Evolutionary conservation across 768 basidiomycete species (phyloP).

Genomic region (Heimioporus sp.): DNA sequence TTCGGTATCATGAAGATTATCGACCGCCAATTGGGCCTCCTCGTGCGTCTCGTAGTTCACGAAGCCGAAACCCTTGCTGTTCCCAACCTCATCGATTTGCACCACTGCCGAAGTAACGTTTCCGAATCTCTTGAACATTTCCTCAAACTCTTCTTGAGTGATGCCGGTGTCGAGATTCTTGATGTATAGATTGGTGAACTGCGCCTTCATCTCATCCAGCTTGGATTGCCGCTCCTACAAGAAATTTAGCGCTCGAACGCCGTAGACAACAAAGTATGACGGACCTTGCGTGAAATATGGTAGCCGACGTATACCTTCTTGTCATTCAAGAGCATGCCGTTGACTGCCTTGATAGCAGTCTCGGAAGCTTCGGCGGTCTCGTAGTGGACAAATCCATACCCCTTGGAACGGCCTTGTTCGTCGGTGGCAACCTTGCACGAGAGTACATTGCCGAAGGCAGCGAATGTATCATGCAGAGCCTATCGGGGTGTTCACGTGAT

Average conservation of each 20-base stretch:
- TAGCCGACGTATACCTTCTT: constrained; percentile 99
- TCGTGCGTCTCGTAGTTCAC: constrained; percentile 96
- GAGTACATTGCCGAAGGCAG: constrained; percentile 96
- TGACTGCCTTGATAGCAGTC: constrained; percentile 95
- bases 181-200: constrained; percentile 98
- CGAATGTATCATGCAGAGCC: constrained; percentile 99
- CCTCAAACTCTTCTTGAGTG: constrained; percentile 81
- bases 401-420: constrained; percentile 92
- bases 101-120: constrained; percentile 87
- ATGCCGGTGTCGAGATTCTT: constrained; percentile 92
- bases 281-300: constrained; percentile 93
- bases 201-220: constrained; percentile 94
- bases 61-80: constrained; percentile 96
- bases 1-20: constrained; percentile 84
- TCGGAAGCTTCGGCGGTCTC: constrained; percentile 97
- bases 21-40: constrained; percentile 87
- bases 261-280: constrained; percentile 11
- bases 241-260: neutral
- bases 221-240: constrained; percentile 92
- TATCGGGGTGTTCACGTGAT: constrained; percentile 27
- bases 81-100: constrained; percentile 82
- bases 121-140: constrained; percentile 77
- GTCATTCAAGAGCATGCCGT: constrained; percentile 99
- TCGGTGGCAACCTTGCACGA: constrained; percentile 99
- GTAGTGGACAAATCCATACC: constrained; percentile 99